Evolutionary conservation across 257 asterid genomes (phyloP), one percentile per base, ranked within the genome.

Genomic region (Catharanthus roseus): DNA sequence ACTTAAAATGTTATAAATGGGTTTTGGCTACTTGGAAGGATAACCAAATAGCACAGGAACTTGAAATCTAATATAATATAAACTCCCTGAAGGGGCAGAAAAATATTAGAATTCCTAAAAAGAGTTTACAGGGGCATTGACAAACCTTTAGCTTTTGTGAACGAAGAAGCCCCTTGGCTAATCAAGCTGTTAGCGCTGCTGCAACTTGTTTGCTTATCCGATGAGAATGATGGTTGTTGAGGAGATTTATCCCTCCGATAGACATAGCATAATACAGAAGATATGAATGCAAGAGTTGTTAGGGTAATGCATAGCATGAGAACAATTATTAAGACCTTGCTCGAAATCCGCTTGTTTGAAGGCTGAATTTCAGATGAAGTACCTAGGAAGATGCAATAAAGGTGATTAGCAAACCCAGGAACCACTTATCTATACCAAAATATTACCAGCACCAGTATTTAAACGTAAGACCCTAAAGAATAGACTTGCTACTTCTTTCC

Each of bases 181-280:
- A 78, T 85, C 77, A 85, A 85, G 86, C 93, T 86, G 78, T 85
- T 74, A 67, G 71, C 87, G 76, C 90, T 86, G 80, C 78, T 82
- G 78, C 36, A 81, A 80, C 97, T 89, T 26, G 84, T 77, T 72
- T 82, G 88, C 68, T 85, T 84, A 75, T 91, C 99, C 0, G 90
- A 77, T 19, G 93, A 77, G 76, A 82, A 78, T 67, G 87, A 78
- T 73, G 86, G 72, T 81, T 86, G 83, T 64, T 77, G 85, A 15
- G 85, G 63, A 73, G 49, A 74, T 77, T 80, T 85, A 74, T 86
- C 82, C 83, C 79, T 87, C 65, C 81, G 74, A 64, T 72, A 75
- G 65, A 82, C 65, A 74, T 84, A 82, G 79, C 91, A 88, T 49
- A 85, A 38, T 54, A 80, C 76, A 13, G 82, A 81, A 50, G 86